Conservation (phyloP, 495 filamentous ascomycete species). For the Aspergillus wentii region DNA sequence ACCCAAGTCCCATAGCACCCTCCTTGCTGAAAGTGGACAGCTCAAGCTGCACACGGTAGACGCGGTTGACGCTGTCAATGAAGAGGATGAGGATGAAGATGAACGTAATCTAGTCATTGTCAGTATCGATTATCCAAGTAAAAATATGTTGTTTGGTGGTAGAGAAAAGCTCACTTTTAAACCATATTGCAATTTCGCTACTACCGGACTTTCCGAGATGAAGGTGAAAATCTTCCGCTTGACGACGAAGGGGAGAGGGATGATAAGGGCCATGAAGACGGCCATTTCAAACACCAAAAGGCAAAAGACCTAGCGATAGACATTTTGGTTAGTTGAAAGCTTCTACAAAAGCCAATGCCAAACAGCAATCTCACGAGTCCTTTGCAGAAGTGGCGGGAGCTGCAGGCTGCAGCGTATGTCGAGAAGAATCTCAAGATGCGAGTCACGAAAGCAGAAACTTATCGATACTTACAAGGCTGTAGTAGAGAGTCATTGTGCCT, state of each 20-base stretch:
- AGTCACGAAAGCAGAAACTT: neutral
- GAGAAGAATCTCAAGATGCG: neutral
- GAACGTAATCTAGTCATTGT: constrained; percentile 91
- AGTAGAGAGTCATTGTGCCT: constrained; percentile 95
- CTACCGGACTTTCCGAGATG: constrained; percentile 80
- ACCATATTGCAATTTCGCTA: constrained; percentile 78
- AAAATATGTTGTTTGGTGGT: no score
- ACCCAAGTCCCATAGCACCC: constrained; percentile 36
- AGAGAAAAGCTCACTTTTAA: constrained; percentile 60
- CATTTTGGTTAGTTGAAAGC: constrained; percentile 4
- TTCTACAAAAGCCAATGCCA: neutral
- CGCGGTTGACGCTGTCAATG: constrained; percentile 96
- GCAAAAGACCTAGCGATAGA: constrained; percentile 87
- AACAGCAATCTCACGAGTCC: neutral
- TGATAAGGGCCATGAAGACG: constrained; percentile 85
- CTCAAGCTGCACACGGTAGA: constrained; percentile 93
- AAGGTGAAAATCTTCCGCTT: constrained; percentile 89
- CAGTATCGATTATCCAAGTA: constrained; percentile 4
- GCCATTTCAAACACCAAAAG: constrained; percentile 91
- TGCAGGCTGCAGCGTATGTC: constrained; percentile 9
- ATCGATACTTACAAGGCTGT: constrained; percentile 73
- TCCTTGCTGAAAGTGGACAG: constrained; percentile 56
- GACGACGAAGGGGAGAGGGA: constrained; percentile 83
- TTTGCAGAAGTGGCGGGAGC: constrained; percentile 1
- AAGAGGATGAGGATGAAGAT: constrained; percentile 98